phyloP scores from a whole-genome alignment of 306 rosid genomes.

The Malus fusca region DNA sequence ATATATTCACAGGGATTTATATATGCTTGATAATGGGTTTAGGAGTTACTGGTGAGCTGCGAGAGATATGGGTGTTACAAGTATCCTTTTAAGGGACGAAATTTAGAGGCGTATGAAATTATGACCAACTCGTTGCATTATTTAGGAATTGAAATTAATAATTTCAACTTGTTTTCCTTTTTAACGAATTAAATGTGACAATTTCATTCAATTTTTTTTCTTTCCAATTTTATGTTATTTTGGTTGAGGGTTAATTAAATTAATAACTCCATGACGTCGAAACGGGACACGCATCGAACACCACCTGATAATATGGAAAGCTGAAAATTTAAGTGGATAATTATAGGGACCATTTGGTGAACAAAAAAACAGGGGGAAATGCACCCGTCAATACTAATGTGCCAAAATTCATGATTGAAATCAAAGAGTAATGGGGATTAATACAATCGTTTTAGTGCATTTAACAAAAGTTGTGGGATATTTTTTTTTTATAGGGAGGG shows the following conservation, averaged over 20 bases:
- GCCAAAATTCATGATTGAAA: background rate
- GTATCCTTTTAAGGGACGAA: background rate
- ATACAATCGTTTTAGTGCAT: background rate
- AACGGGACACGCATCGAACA: too few species aligned
- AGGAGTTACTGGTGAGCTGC: background rate
- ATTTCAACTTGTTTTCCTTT: too few species aligned
- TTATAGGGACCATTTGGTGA: background rate
- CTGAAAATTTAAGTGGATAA: background rate
- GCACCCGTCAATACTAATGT: background rate
- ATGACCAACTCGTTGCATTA: background rate
- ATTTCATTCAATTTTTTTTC: background rate
- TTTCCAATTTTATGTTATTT: background rate
- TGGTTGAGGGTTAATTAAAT: background rate
- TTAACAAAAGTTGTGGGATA: background rate
- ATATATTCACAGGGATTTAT: too few species aligned
- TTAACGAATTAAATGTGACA: background rate
- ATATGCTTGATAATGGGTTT: too few species aligned
- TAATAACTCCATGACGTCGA: constrained; percentile 1
- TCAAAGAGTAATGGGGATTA: background rate
- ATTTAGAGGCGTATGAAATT: too few species aligned
- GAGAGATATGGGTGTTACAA: background rate
- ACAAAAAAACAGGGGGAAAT: background rate
- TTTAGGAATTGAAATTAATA: background rate
- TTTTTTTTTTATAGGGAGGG: background rate
- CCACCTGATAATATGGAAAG: too few species aligned